Percentiles rank a stretch among this genome's conserved stretches.
Conservation (phyloP, 2,329 filamentous ascomycete species). For the Dothideomycetes sp. region DNA sequence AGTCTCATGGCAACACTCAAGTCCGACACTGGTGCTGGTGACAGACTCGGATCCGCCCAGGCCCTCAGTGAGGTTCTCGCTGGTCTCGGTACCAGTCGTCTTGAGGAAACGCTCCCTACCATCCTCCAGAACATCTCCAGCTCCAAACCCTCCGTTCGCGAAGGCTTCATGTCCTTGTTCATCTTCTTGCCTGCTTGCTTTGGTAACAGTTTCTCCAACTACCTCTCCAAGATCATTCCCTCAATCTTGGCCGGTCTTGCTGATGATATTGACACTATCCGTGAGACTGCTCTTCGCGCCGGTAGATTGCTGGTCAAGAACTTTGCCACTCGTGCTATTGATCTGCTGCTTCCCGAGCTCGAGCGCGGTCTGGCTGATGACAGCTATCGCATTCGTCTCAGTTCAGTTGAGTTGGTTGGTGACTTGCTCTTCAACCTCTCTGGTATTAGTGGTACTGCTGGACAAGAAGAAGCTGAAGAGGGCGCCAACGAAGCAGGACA, state of each 20-base stretch:
- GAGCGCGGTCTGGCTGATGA: constrained; percentile 96
- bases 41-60: constrained; percentile 90
- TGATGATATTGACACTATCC: constrained; percentile 91
- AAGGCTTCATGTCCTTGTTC: constrained; percentile 99
- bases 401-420: constrained; percentile 93
- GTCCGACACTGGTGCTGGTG: constrained; percentile 91
- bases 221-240: constrained; percentile 90
- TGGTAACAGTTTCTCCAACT: constrained; percentile 95
- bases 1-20: constrained; percentile 97
- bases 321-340: constrained; percentile 89
- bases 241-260: constrained; percentile 89
- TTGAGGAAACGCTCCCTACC: constrained; percentile 93
- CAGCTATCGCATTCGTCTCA: constrained; percentile 94
- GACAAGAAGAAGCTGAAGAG: constrained; percentile 71
- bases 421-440: constrained; percentile 97
- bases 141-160: constrained; percentile 77
- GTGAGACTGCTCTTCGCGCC: constrained; percentile 89
- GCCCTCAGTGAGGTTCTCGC: constrained; percentile 93
- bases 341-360: constrained; percentile 85
- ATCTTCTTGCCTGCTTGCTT: constrained; percentile 99
- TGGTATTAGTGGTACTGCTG: constrained; percentile 72
- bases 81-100: constrained; percentile 78
- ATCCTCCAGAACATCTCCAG: constrained; percentile 95
- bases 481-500: constrained; percentile 77
- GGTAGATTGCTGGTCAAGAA: constrained; percentile 96